phyloP scores from a whole-genome alignment of 306 rosid species.

The Oxytropis ochrocephala region DNA sequence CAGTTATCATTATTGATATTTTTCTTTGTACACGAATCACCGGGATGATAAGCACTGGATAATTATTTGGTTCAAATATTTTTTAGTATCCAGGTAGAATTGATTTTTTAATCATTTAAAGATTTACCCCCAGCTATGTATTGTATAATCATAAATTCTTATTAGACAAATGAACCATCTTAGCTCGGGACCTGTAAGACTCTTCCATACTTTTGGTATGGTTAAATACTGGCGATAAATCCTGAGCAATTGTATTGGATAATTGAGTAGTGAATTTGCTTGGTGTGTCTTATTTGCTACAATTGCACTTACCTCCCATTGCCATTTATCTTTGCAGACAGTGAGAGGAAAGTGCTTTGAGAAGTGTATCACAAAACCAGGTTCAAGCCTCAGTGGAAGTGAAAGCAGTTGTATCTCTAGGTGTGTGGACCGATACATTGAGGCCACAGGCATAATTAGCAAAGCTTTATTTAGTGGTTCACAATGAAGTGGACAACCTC shows the following conservation, averaged over 20 bases:
- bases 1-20: neutral
- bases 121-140: neutral
- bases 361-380: conserved; percentile 87
- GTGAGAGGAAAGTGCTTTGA: conserved; percentile 83
- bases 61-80: neutral
- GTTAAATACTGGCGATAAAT: neutral
- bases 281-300: neutral
- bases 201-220: neutral
- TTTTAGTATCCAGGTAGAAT: neutral
- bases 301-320: neutral
- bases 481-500: conserved; percentile 27
- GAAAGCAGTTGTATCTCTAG: conserved; percentile 93
- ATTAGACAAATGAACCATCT: neutral
- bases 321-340: conserved; percentile 47
- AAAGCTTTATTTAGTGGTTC: conserved; percentile 55
- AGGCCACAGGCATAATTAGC: conserved; percentile 89
- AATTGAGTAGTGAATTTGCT: neutral
- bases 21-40: neutral
- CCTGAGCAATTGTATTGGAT: neutral
- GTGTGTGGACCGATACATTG: conserved; percentile 92
- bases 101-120: neutral
- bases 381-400: conserved; percentile 74
- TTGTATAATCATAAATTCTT: neutral
- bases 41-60: neutral
- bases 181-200: neutral